Evolutionary conservation across 331 rosid species (phyloP), one percentile per base, ranked within the genome.

Genomic region (Rhamnella rubrinervis): DNA sequence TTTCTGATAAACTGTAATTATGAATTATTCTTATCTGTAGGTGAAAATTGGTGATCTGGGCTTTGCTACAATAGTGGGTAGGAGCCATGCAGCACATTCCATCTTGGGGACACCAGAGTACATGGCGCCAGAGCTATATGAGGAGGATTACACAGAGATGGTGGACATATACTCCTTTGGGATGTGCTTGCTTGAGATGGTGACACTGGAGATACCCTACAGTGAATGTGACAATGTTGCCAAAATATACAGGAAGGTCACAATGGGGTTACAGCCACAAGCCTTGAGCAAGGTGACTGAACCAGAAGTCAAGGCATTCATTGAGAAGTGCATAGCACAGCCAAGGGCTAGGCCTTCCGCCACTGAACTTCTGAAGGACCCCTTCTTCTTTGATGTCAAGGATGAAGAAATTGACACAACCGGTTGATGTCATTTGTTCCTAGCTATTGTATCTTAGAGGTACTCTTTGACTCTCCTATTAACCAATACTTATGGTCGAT

Each of bases 101-200:
- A 71, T 93, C 61, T 37, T 93, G 49, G 98, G 98, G 70, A 90
- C 98, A 31, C 97, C 97, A 0, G 98, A 93, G 76, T 93, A 79
- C 61, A 90, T 93, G 97, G 98, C 98, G 18, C 98, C 98, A 0
- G 97, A 93, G 91, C 85, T 93, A 64, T 90, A 90, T 1, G 97
- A 93, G 55, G 98, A 88, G 80, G 93, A 90, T 72, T 93, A 93
- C 82, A 93, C 96, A 15, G 98, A 93, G 76, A 86, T 93, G 96
- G 97, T 93, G 77, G 97, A 93, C 80, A 88, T 93, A 65, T 93
- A 93, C 86, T 93, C 98, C 9, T 93, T 93, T 31, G 97, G 90
- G 19, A 72, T 90, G 96, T 93, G 98, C 80, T 74, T 93, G 84
- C 97, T 93, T 52, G 98, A 93, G 90, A 88, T 90, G 97, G 92